Conservation (phyloP, 176 grass and related monocot species). For the Carex scoparia region DNA sequence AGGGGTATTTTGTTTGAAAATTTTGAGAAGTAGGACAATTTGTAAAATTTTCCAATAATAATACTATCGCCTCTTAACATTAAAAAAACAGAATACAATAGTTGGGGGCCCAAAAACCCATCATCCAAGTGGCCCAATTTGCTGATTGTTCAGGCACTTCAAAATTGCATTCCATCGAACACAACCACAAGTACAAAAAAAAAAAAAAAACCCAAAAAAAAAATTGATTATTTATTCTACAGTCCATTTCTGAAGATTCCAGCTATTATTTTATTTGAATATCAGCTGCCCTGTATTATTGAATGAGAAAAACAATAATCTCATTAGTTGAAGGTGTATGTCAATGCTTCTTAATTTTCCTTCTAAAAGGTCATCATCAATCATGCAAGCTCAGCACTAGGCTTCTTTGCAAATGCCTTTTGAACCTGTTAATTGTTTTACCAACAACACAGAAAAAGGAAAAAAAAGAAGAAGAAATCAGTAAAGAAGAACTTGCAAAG, state of each 20-base stretch:
- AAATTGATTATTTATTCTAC: neutral
- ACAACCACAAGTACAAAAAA: neutral
- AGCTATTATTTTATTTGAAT: neutral
- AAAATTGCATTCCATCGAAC: conserved; percentile 2
- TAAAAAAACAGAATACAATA: too few relatives aligned
- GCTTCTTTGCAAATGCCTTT: conserved; percentile 54
- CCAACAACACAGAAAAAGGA: neutral
- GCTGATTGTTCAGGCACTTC: neutral
- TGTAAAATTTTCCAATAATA: too few relatives aligned
- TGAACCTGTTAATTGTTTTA: conserved; percentile 43
- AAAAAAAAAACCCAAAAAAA: neutral
- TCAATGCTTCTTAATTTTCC: conserved; percentile 17
- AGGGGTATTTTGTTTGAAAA: too few relatives aligned
- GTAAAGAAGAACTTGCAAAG: neutral
- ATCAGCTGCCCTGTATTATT: neutral
- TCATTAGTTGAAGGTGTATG: neutral
- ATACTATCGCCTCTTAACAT: too few relatives aligned
- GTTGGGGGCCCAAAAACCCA: neutral
- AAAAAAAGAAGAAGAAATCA: neutral
- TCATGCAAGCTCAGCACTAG: conserved; percentile 18
- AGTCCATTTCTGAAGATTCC: neutral
- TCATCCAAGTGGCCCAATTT: neutral
- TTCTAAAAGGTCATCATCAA: neutral
- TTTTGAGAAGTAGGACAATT: too few relatives aligned
- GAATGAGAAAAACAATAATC: conserved; percentile 7